Evolutionary conservation across 352 stramenopile species (phyloP), one percentile per base, ranked within the genome.

Genomic region (Phytopythium chamaehyphon): DNA sequence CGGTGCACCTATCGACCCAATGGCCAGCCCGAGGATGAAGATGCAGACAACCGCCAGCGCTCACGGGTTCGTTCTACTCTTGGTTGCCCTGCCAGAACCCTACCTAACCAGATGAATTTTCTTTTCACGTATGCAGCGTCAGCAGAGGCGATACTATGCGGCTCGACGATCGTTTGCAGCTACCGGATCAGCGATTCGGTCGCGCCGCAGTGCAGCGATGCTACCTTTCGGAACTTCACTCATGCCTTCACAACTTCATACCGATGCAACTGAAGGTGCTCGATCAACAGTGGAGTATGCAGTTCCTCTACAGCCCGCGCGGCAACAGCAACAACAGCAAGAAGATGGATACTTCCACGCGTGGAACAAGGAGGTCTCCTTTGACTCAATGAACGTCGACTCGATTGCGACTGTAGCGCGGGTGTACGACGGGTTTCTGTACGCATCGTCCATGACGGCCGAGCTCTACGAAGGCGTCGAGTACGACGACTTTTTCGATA

Each of bases 141-240:
- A 26, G 16, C 26, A 24, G 3, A 50, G 38, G 44, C 44, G 44
- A 8, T 54, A 54, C 47, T 54, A 42, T 26, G 53, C 4, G 2
- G 14, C 11, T 24, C 23, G 26, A 38, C 37, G 26, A 24, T 50
- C 44, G 23, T 50, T 50, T 18, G 24, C 26, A 23, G 23, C 44
- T 6, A 19, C 54, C 22, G 54, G 56, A 6, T 47, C 61, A 0
- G 45, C 54, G 14, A 56, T 47, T 10, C 40, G 51, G 66, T 14
- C 64, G 64, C 0, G 66, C 64, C n/a, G 55, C 62, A 31, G 71
- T 78, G 28, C 47, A 9, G 28, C 28, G 9, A 33, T 75, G 2
- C 64, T 65, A 11, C 62, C 68, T 8, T 55, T 78, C 6, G 53
- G 64, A 8, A 68, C 64, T 9, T 44, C 56, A 4, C 63, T 78